These are phyloP conservation scores for Porphyrellus cyaneotinctus DNA, from an alignment of 768 basidiomycete species.

Conservation along the genomic window DNA sequence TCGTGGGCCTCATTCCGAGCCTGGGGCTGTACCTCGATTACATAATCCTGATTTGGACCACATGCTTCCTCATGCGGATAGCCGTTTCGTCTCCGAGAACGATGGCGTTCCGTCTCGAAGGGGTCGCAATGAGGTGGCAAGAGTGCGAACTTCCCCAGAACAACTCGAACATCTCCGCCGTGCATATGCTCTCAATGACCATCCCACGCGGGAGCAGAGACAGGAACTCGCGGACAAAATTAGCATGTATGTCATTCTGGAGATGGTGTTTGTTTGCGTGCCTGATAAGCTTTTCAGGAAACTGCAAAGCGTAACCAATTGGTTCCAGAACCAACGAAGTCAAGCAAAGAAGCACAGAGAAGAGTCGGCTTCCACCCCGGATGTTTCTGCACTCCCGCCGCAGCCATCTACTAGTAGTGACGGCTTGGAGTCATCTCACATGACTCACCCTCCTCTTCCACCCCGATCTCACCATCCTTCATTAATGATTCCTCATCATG, in stretches of 20 bases:
- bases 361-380: constrained; percentile 35
- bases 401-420: constrained; percentile 12
- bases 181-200: constrained; percentile 58
- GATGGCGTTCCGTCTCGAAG: constrained; percentile 32
- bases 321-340: constrained; percentile 86
- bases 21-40: constrained; percentile 23
- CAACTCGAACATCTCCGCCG: constrained; percentile 69
- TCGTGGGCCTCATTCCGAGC: constrained; percentile 28
- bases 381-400: constrained; percentile 3
- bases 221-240: constrained; percentile 62
- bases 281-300: constrained; percentile 50
- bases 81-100: constrained; percentile 52
- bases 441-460: constrained; percentile 15
- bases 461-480: constrained; percentile 32
- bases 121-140: constrained; percentile 33
- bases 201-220: constrained; percentile 65
- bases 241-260: constrained; percentile 60
- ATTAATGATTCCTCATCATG: constrained; percentile 22
- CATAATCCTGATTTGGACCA: constrained; percentile 45
- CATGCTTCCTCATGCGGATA: constrained; percentile 47
- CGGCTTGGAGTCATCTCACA: constrained; percentile 5
- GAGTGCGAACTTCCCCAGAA: constrained; percentile 57
- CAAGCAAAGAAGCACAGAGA: constrained; percentile 69
- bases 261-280: constrained; percentile 9
- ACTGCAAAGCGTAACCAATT: constrained; percentile 76